A percentile compares a stretch with the other conserved stretches of the same genome.
phyloP scores from a whole-genome alignment of 805 yeast genomes.

The Yamadazyma akitaensis region DNA sequence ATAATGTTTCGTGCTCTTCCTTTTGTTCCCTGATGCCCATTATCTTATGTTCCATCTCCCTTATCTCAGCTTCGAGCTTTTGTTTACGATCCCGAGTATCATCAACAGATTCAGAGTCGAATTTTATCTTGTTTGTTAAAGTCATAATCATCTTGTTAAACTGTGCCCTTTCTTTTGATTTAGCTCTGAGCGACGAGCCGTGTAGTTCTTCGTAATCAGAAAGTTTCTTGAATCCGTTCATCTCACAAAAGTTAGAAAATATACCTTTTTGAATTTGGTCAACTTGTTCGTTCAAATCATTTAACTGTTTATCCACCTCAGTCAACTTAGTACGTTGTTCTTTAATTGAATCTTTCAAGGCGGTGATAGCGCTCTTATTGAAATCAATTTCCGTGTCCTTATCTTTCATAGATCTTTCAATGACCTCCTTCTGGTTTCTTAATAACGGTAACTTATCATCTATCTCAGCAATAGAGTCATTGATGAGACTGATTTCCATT shows the following conservation, averaged over 20 bases:
- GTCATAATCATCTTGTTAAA: slow-evolving; percentile 59
- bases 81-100: slow-evolving; percentile 49
- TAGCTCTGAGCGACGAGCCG: slow-evolving; percentile 54
- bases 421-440: slow-evolving; percentile 43
- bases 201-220: slow-evolving; percentile 69
- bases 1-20: slow-evolving; percentile 19
- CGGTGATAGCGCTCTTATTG: slow-evolving; percentile 29
- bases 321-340: slow-evolving; percentile 16
- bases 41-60: slow-evolving; percentile 32
- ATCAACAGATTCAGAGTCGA: slow-evolving; percentile 58
- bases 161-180: slow-evolving; percentile 59
- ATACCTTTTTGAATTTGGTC: slow-evolving; percentile 39
- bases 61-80: slow-evolving; percentile 40
- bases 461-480: slow-evolving; percentile 43
- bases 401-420: slow-evolving; percentile 45
- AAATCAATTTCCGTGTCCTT: slow-evolving; percentile 49
- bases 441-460: slow-evolving; percentile 41
- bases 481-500: slow-evolving; percentile 51
- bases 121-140: slow-evolving; percentile 56
- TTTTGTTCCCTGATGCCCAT: slow-evolving; percentile 30
- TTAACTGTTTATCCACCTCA: slow-evolving; percentile 20
- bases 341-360: slow-evolving; percentile 10
- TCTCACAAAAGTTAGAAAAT: slow-evolving; percentile 53
- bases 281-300: slow-evolving; percentile 17
- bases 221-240: slow-evolving; percentile 52